These are phyloP conservation scores for Petrea volubilis DNA, from an alignment of 257 asterid genomes.

Conservation along the genomic window DNA sequence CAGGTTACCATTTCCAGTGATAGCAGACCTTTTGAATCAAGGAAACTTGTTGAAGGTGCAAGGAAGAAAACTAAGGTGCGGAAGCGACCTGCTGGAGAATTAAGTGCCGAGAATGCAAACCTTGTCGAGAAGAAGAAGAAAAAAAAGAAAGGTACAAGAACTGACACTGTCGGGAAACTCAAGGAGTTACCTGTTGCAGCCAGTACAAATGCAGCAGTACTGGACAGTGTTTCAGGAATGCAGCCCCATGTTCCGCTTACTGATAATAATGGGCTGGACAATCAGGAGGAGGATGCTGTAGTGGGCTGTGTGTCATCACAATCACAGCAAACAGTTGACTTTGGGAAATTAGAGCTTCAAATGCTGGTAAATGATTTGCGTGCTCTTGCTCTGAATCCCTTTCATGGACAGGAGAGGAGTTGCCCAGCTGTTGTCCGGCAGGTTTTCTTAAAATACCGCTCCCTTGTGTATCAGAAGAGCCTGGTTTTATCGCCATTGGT, in stretches of 20 bases:
- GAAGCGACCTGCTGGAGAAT: slow-evolving; percentile 53
- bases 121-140: slow-evolving; percentile 55
- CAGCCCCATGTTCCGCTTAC: slow-evolving; percentile 24
- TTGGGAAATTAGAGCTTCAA: slow-evolving; percentile 35
- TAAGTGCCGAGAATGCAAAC: slow-evolving; percentile 39
- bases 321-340: slow-evolving; percentile 28
- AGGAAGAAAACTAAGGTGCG: slow-evolving; percentile 51
- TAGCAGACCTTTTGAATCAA: slow-evolving; percentile 37
- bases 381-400: slow-evolving; percentile 76
- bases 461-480: slow-evolving; percentile 85
- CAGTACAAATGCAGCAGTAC: slow-evolving; percentile 27
- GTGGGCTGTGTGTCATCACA: slow-evolving; percentile 26
- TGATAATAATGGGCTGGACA: slow-evolving; percentile 30
- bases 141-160: slow-evolving; percentile 43
- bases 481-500: slow-evolving; percentile 38
- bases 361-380: slow-evolving; percentile 55
- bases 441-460: slow-evolving; percentile 66
- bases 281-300: slow-evolving; percentile 25
- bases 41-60: slow-evolving; percentile 37
- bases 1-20: slow-evolving; percentile 30
- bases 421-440: slow-evolving; percentile 37
- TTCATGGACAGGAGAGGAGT: slow-evolving; percentile 43
- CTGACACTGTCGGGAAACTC: background rate
- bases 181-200: slow-evolving; percentile 31
- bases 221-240: slow-evolving; percentile 31